Evolutionary conservation across 306 rosid genomes (phyloP).

Genomic region (Inga leiocalycina): DNA sequence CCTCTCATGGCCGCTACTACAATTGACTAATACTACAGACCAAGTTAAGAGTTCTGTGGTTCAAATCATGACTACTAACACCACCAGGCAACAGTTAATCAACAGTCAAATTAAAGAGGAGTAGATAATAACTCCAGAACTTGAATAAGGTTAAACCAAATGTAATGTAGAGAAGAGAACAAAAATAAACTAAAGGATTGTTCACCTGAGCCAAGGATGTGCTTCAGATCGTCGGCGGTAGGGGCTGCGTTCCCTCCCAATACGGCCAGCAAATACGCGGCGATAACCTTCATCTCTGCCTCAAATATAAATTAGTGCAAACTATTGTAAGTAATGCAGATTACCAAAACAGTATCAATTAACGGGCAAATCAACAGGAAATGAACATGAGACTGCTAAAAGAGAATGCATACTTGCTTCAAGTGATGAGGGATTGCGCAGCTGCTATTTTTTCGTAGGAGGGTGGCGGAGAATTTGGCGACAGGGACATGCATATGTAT

Average conservation of each 20-base stretch:
- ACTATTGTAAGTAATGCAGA: constrained; percentile 8
- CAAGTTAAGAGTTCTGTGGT: constrained; percentile 3
- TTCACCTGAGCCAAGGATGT: constrained; percentile 59
- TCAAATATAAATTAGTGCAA: background rate
- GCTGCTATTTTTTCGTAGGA: constrained; percentile 15
- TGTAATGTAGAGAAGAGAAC: background rate
- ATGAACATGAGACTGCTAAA: background rate
- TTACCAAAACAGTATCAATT: background rate
- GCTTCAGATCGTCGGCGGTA: constrained; percentile 51
- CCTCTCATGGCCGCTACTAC: background rate
- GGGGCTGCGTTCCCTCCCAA: constrained; percentile 76
- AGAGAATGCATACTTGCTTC: constrained; percentile 28
- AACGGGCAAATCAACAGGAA: background rate
- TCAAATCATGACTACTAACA: background rate
- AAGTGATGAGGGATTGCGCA: background rate
- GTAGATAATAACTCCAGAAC: background rate
- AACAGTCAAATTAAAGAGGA: background rate
- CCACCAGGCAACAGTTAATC: background rate
- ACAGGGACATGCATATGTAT: background rate
- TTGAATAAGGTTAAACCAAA: background rate
- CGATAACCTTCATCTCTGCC: constrained; percentile 75
- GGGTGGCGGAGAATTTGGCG: background rate
- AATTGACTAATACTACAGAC: background rate
- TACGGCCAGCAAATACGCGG: constrained; percentile 72
- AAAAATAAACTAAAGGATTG: background rate